Base-by-base conservation (phyloP, 495 filamentous ascomycete genomes). In the Penicillium cinerascens region DNA sequence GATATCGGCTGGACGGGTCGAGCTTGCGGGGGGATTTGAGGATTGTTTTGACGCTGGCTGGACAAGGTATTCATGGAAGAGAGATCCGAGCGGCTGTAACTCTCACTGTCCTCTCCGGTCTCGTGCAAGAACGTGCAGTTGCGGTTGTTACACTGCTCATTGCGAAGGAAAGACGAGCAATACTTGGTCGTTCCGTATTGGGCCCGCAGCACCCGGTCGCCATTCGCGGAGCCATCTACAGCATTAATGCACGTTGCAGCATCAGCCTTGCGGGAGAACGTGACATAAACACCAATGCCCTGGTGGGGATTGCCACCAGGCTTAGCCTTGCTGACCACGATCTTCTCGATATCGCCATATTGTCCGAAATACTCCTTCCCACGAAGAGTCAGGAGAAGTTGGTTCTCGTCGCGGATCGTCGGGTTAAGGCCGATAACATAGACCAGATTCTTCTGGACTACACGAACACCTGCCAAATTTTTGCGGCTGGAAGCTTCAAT, bases 161-260 rank as follows among this genome's bases (percentile, higher is more conserved):
- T 88, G 18, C 95, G 85, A 21, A 99, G 79, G 77, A 92, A 99
- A 8, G 93, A 93, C 1, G 93, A 97, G 70, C 93, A 99, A 66
- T 99, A 99, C 68, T 99, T 99, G 2, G 95, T 99, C 7, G 95
- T 99, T 18, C 95, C 95, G 47, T 95, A 88, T 68, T 97, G 95
- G 5, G 95, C 95, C 63, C 92, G 81, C 23, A 99, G 71, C 26
- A 87, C 78, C 47, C 93, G 75, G 51, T 96, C 93, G 8, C 89
- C 88, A 66, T 99, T 99, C 47, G 84, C 80, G 15, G 91, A 95
- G 10, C 90, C 89, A 66, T 99, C 89, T 2, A 99, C 93, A 27
- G 91, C 88, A 38, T 81, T 77, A 53, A 99, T 99, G 68, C 95
- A 99, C 7, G 77, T 82, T 11, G 83, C 84, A 20, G 95, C 95